Conservation (phyloP, 1,284 basidiomycete genomes). For the Phellinidium pouzarii region DNA sequence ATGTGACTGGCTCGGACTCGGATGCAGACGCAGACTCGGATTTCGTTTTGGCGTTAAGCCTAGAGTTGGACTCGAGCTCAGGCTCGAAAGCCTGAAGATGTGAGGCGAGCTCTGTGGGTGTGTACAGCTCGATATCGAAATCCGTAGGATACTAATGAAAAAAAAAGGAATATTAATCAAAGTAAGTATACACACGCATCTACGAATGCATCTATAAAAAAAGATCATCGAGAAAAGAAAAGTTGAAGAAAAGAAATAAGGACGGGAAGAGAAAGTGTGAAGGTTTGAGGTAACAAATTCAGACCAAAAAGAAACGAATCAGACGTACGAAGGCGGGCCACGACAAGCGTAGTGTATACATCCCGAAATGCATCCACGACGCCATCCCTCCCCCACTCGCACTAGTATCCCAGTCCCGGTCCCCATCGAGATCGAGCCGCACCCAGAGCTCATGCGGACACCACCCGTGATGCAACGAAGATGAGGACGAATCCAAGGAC, state of each 20-base stretch:
- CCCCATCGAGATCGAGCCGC: background rate
- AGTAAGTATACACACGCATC: too few relatives aligned
- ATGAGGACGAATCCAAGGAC: too few relatives aligned
- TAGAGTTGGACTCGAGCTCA: conserved; percentile 1
- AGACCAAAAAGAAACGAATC: background rate
- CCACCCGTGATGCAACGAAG: background rate
- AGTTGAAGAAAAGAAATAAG: background rate
- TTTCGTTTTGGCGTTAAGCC: too few relatives aligned
- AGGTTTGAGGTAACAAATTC: too few relatives aligned
- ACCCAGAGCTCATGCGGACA: conserved; percentile 8
- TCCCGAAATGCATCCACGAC: conserved; percentile 24
- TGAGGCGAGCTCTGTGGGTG: conserved; percentile 20
- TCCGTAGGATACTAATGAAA: conserved; percentile 29
- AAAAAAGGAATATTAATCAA: too few relatives aligned
- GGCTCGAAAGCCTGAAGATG: conserved; percentile 12
- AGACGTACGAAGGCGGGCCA: conserved; percentile 61
- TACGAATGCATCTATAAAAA: too few relatives aligned
- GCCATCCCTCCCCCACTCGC: too few relatives aligned
- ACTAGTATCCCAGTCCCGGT: too few relatives aligned
- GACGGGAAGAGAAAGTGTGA: background rate
- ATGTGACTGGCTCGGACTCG: too few relatives aligned
- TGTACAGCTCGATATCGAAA: conserved; percentile 22
- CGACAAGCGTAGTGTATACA: conserved; percentile 56
- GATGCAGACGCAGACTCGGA: too few relatives aligned
- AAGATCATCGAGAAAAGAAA: background rate